These are phyloP conservation scores for Meyerozyma elateridarum DNA, from an alignment of 1,139 yeast species.

Conservation along the genomic window DNA sequence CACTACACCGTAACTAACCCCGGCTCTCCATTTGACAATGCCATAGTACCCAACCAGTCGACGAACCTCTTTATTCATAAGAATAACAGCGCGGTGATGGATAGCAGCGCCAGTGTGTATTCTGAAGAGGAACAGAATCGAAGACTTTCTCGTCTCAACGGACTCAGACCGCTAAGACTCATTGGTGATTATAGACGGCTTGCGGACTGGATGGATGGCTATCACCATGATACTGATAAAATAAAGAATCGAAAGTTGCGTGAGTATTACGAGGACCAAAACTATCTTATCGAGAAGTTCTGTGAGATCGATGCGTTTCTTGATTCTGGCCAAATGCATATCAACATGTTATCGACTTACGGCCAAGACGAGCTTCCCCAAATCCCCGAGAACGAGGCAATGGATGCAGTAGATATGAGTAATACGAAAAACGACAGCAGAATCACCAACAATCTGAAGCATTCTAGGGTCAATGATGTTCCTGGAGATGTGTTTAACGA, in stretches of 20 bases:
- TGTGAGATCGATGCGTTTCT: slow-evolving; percentile 59
- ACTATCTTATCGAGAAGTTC: slow-evolving; percentile 53
- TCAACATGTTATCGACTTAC: slow-evolving; percentile 59
- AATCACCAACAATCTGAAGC: slow-evolving; percentile 14
- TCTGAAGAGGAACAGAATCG: slow-evolving; percentile 21
- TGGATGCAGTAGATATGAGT: slow-evolving; percentile 5
- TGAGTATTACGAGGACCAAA: slow-evolving; percentile 47
- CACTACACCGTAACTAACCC: slow-evolving; percentile 32
- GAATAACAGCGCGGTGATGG: slow-evolving; percentile 9
- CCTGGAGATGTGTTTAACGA: slow-evolving; percentile 59
- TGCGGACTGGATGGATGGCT: slow-evolving; percentile 44
- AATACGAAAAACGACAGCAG: slow-evolving; percentile 8
- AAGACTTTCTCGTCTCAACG: slow-evolving; percentile 28
- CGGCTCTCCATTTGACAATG: slow-evolving; percentile 16
- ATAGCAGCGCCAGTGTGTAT: slow-evolving; percentile 16
- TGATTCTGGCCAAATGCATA: slow-evolving; percentile 65
- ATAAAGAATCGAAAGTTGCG: slow-evolving; percentile 22
- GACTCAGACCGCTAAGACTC: slow-evolving; percentile 50
- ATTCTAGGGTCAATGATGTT: slow-evolving; percentile 37
- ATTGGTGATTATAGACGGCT: slow-evolving; percentile 50
- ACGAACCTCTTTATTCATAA: slow-evolving; percentile 8
- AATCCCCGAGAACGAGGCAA: slow-evolving; percentile 6
- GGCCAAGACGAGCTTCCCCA: slow-evolving; percentile 32
- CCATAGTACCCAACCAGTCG: slow-evolving; percentile 7
- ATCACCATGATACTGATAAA: slow-evolving; percentile 18